These are phyloP conservation scores for Trichoderma gamsii DNA, from an alignment of 495 filamentous ascomycete genomes.

Conservation along the genomic window DNA sequence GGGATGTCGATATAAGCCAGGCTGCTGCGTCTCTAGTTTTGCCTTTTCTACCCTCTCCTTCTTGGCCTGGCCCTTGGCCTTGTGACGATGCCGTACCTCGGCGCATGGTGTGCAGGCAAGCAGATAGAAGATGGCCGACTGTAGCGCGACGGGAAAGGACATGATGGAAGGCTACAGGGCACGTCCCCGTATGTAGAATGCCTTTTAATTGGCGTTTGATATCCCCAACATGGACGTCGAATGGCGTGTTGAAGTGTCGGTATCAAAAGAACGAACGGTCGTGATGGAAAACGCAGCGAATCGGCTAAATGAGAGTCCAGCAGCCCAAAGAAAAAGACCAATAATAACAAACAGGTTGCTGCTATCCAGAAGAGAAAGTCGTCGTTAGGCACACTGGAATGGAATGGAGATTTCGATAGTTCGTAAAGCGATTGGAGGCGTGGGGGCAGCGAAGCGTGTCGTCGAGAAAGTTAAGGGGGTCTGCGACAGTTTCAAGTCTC, in stretches of 20 bases:
- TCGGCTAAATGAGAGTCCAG: not conserved
- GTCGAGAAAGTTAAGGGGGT: conserved; percentile 12
- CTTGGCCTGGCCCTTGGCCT: conserved; percentile 60
- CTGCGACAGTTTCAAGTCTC: conserved; percentile 12
- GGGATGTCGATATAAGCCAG: conserved; percentile 69
- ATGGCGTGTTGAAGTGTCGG: conserved; percentile 2
- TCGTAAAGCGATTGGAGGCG: not conserved
- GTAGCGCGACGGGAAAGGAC: conserved; percentile 51
- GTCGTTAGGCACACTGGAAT: conserved; percentile 4
- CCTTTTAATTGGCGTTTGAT: conserved; percentile 10
- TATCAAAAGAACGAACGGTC: not conserved
- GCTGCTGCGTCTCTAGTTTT: conserved; percentile 59
- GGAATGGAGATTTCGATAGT: conserved; percentile 1
- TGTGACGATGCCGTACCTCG: conserved; percentile 54
- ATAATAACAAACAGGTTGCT: not conserved
- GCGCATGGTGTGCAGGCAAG: conserved; percentile 77
- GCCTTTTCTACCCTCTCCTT: conserved; percentile 42
- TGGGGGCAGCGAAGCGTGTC: not conserved
- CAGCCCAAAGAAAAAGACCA: not conserved
- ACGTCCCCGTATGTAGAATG: conserved; percentile 8
- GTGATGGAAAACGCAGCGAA: not conserved
- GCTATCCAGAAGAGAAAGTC: not conserved
- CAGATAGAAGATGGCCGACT: conserved; percentile 85
- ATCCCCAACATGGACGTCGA: not conserved
- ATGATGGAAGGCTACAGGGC: conserved; percentile 29